Base-by-base conservation (phyloP, 106 monocot species). In the Apostasia ramifera region DNA sequence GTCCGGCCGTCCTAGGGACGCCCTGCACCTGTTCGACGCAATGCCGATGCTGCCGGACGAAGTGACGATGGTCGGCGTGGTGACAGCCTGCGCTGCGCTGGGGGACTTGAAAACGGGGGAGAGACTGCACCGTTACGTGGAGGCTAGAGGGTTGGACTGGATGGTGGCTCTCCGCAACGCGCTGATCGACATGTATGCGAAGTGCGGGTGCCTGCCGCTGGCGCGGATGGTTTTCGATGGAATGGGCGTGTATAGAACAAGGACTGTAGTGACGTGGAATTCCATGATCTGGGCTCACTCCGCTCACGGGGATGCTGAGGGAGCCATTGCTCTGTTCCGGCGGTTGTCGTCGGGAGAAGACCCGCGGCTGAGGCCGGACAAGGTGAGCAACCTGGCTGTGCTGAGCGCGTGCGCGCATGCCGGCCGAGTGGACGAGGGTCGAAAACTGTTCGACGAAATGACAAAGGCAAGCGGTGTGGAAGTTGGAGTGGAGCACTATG, bases 161-260 rank as follows among this genome's bases (percentile, higher is more conserved):
- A 80, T 71, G 45, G 71, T 68, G n/a, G 71, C 82, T 26, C 59
- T 86, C 14, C 70, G 76, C 50, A 86, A 82, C 43, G 70, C 86
- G 2, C 73, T 86, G 44, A 70, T 80, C 1, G 86, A 86, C 70
- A 86, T 86, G 86, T 86, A 86, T 53, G 82, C 80, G 2, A 86
- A 86, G 68, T 86, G 86, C 67, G 86, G 86, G 52, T 53, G 57
- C 51, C 71, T 86, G 13, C 15, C 26, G 4, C 61, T 10, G 7
- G 79, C 86, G 2, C 51, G 47, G 38, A 26, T 77, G 44, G 55
- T 82, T 43, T 86, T 86, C 63, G 1, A 74, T 49, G 74, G 44
- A 46, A 82, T 86, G 40, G 56, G 59, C 9, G 63, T 13, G 68
- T 1, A 77, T 67, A 71, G 77, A 85, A 26, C 26, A 1, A 26